phyloP scores from a whole-genome alignment of 306 rosid species.

The Lathyrus aphaca region DNA sequence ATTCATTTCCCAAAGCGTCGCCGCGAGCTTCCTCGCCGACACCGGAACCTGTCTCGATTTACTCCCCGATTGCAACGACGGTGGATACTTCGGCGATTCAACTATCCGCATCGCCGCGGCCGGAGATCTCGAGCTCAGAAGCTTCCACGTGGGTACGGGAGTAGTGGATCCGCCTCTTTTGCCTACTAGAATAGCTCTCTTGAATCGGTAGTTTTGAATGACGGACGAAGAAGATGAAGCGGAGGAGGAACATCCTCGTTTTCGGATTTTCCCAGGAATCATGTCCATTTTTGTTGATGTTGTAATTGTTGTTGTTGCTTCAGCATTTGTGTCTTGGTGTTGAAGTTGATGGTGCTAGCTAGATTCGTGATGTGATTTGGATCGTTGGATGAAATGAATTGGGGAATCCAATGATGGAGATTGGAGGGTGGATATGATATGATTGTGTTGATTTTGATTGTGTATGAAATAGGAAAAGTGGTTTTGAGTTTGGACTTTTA shows the following conservation, averaged over 20 bases:
- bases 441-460: neutral
- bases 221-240: constrained; percentile 91
- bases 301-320: constrained; percentile 57
- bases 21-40: constrained; percentile 97
- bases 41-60: constrained; percentile 66
- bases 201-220: constrained; percentile 83
- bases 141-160: constrained; percentile 93
- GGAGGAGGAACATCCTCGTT: constrained; percentile 93
- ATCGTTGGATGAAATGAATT: neutral
- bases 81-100: constrained; percentile 62
- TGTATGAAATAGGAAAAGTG: neutral
- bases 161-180: constrained; percentile 89
- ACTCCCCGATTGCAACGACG: constrained; percentile 48
- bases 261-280: constrained; percentile 88
- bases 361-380: constrained; percentile 36
- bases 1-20: constrained; percentile 98
- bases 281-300: constrained; percentile 49
- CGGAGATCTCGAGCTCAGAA: constrained; percentile 78
- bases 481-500: neutral
- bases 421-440: constrained; percentile 9
- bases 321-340: constrained; percentile 20
- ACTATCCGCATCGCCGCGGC: constrained; percentile 58
- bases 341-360: constrained; percentile 1
- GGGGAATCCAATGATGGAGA: constrained; percentile 29
- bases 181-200: constrained; percentile 81